Conservation (phyloP, 306 rosid species). For the Ormosia emarginata region DNA sequence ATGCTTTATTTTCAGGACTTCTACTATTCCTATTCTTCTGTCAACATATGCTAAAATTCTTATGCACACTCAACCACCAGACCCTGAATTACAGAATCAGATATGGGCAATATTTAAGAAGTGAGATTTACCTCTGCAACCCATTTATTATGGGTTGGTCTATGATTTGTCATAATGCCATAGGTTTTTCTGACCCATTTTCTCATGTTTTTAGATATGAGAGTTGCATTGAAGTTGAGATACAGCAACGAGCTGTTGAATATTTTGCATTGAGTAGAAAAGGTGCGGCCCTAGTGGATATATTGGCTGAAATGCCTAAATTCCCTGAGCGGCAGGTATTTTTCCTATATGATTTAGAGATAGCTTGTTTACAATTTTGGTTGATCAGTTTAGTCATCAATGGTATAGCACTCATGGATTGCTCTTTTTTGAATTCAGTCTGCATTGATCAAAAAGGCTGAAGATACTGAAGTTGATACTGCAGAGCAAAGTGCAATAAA, state of each 20-base stretch:
- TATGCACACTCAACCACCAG: slow-evolving; percentile 80
- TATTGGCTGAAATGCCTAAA: slow-evolving; percentile 83
- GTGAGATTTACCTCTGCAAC: slow-evolving; percentile 41
- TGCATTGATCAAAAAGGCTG: slow-evolving; percentile 66
- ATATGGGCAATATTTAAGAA: slow-evolving; percentile 73
- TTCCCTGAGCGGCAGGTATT: slow-evolving; percentile 79
- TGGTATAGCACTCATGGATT: not conserved
- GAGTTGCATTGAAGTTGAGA: slow-evolving; percentile 78
- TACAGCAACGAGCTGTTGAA: slow-evolving; percentile 81
- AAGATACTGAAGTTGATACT: slow-evolving; percentile 64
- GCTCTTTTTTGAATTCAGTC: slow-evolving; percentile 35
- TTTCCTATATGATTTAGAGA: slow-evolving; percentile 1
- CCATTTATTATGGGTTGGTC: not conserved
- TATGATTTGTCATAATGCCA: not conserved
- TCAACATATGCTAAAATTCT: slow-evolving; percentile 77
- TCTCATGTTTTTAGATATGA: slow-evolving; percentile 48
- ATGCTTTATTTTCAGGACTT: slow-evolving; percentile 48
- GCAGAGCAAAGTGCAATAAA: slow-evolving; percentile 77
- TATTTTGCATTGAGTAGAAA: slow-evolving; percentile 73
- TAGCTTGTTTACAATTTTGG: not conserved
- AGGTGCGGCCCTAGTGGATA: slow-evolving; percentile 65
- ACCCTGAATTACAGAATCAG: slow-evolving; percentile 72
- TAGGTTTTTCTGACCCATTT: slow-evolving; percentile 19
- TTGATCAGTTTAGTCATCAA: not conserved
- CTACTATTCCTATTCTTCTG: slow-evolving; percentile 72